Percentiles rank a stretch among this genome's conserved stretches.
These are phyloP conservation scores for Malbranchea cinnamomea DNA, from an alignment of 2,329 filamentous ascomycete genomes.

Conservation along the genomic window DNA sequence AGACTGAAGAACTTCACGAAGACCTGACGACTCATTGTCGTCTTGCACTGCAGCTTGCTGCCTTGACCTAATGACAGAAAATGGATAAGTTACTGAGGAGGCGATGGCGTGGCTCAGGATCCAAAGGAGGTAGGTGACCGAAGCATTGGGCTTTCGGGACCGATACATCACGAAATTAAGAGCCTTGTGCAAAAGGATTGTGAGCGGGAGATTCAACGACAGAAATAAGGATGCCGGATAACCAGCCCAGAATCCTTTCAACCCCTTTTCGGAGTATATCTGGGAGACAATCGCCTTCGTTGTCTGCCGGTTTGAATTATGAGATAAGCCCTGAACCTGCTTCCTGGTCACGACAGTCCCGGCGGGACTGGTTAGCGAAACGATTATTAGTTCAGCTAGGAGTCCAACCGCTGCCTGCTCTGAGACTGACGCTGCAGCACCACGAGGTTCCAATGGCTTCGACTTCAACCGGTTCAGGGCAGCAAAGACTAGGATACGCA, in stretches of 20 bases:
- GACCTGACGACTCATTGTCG: background rate
- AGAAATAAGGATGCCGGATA: conserved; percentile 69
- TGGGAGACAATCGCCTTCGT: conserved; percentile 45
- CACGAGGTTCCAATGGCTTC: conserved; percentile 1
- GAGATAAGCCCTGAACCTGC: conserved; percentile 47
- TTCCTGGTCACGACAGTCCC: conserved; percentile 70
- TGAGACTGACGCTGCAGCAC: background rate
- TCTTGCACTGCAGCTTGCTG: conserved; percentile 41
- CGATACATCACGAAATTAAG: conserved; percentile 41
- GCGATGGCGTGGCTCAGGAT: conserved; percentile 67
- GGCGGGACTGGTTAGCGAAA: conserved; percentile 64
- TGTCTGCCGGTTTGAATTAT: conserved; percentile 15
- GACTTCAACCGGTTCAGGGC: background rate
- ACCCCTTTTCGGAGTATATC: conserved; percentile 54
- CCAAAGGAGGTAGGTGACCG: conserved; percentile 50
- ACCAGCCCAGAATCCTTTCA: conserved; percentile 71
- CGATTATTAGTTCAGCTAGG: conserved; percentile 57
- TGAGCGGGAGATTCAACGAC: conserved; percentile 74
- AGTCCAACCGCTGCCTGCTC: conserved; percentile 9
- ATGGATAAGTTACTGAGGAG: conserved; percentile 65
- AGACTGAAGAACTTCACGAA: background rate
- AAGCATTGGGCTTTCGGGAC: conserved; percentile 38
- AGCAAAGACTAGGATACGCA: conserved; percentile 57
- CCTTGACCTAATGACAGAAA: conserved; percentile 70
- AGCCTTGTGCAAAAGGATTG: conserved; percentile 66